Evolutionary conservation across 2,329 filamentous ascomycete genomes (phyloP), one percentile per base, ranked within the genome.

Genomic region (Helotiales sp.): DNA sequence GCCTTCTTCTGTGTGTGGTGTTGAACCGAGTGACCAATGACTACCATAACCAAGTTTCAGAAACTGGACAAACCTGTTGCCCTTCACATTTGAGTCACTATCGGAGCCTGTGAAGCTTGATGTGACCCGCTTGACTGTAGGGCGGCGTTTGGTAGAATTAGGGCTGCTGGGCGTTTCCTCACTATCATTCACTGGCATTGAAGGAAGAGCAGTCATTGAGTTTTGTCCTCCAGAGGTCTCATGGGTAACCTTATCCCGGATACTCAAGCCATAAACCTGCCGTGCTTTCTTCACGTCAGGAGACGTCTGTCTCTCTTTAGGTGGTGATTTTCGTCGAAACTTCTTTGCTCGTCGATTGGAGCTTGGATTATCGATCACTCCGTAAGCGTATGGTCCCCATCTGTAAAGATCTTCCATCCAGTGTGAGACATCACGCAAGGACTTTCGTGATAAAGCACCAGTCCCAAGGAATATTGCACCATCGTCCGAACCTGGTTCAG

Each of bases 341-440:
- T 78, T 85, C 70, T 77, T 80, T 49, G 80, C 79, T 57, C 70
- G 70, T 24, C 91, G 86, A 67, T 85, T 84, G 1, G 91, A 90
- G 1, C 86, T 87, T 15, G 93, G 91, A 71, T 93, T 93, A 40
- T 96, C 91, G 62, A 87, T 86, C 6, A 97, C 87, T 3, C 94
- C 95, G 77, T 97, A 98, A 1, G 95, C 89, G 74, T 91, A 86
- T 61, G 92, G 89, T 1, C 94, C 95, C 83, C 93, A 93, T 32
- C 85, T 89, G 78, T 96, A 97, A 2, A 97, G 84, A 75, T 92
- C 91, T 78, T 96, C 92, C 84, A 96, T 90, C 95, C 95, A 98
- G 64, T 91, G 87, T 0, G 91, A 90, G 28, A 97, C 77, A 73
- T 91, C 88, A 57, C 89, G 84, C 54, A 97, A 75, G 0, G 93